These are phyloP conservation scores for Mantamonas sphyraenae DNA, from an alignment of 78 protist genomes.

Conservation along the genomic window DNA sequence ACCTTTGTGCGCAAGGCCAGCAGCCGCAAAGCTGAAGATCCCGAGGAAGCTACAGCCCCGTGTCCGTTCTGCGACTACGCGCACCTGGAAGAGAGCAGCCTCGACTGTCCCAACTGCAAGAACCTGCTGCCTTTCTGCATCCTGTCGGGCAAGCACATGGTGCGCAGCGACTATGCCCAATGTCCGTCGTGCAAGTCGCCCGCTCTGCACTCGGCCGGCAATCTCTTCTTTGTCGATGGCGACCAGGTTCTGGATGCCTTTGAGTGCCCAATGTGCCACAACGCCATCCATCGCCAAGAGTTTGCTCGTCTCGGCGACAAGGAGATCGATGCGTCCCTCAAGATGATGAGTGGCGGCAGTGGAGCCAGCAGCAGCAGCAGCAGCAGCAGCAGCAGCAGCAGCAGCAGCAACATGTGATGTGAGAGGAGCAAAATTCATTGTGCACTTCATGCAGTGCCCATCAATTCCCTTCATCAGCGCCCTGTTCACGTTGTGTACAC, in stretches of 20 bases:
- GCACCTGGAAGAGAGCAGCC: conserved; percentile 9
- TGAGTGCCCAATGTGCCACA: neutral
- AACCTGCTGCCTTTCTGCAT: conserved; percentile 58
- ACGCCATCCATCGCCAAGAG: neutral
- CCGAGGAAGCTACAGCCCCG: conserved; percentile 16
- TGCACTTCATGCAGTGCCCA: no score
- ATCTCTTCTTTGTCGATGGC: neutral
- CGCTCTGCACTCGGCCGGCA: conserved; percentile 10
- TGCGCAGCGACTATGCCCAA: conserved; percentile 13
- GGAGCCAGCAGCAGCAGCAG: no score
- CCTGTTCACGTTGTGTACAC: no score
- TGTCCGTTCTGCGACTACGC: conserved; percentile 32
- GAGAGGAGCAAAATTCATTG: no score
- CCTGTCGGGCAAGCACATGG: conserved; percentile 28
- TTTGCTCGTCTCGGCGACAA: no score
- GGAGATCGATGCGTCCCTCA: no score
- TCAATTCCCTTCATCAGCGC: no score
- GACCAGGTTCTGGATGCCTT: neutral
- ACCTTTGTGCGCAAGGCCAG: conserved; percentile 30
- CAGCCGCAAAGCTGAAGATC: neutral
- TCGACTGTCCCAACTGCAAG: conserved; percentile 54
- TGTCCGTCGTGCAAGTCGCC: conserved; percentile 64
- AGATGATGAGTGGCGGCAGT: no score
- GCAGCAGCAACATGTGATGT: no score
- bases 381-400: no score